Evolutionary conservation across 2,329 filamentous ascomycete species (phyloP).

Genomic region (Sporothrix globosa): DNA sequence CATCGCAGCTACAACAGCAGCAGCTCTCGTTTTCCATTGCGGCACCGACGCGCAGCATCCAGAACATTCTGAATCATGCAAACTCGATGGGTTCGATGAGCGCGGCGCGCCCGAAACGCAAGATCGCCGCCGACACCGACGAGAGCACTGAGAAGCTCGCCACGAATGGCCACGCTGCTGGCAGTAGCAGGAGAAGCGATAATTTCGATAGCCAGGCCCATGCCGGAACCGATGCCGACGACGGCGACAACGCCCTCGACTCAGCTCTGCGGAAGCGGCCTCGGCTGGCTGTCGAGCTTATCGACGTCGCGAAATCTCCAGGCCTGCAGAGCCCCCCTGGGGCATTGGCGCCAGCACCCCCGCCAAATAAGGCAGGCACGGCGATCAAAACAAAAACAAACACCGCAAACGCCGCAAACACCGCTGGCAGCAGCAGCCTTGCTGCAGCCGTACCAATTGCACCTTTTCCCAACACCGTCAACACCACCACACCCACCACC

Average conservation of each 20-base stretch:
- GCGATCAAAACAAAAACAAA: constrained; percentile 23
- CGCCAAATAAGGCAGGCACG: constrained; percentile 8
- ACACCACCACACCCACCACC: constrained; percentile 33
- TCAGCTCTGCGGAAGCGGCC: constrained; percentile 53
- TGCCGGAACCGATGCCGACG: not conserved
- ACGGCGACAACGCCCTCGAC: not conserved
- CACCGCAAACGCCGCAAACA: constrained; percentile 41
- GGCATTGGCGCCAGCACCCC: constrained; percentile 13
- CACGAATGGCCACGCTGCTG: not conserved
- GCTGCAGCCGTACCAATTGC: constrained; percentile 34
- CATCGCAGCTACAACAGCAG: constrained; percentile 22
- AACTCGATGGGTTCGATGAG: constrained; percentile 28
- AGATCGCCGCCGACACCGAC: constrained; percentile 26
- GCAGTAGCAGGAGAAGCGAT: not conserved
- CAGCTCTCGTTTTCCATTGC: constrained; percentile 29
- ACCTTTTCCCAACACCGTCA: not conserved
- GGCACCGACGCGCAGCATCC: constrained; percentile 33
- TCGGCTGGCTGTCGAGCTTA: constrained; percentile 59
- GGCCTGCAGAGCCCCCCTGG: not conserved
- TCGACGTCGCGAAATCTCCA: constrained; percentile 31
- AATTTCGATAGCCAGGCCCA: not conserved
- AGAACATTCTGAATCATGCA: constrained; percentile 34
- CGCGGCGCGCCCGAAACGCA: constrained; percentile 35
- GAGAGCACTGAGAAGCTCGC: not conserved
- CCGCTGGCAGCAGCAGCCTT: constrained; percentile 35